Evolutionary conservation across 1,284 basidiomycete genomes (phyloP).

Genomic region (Tremellales sp.): DNA sequence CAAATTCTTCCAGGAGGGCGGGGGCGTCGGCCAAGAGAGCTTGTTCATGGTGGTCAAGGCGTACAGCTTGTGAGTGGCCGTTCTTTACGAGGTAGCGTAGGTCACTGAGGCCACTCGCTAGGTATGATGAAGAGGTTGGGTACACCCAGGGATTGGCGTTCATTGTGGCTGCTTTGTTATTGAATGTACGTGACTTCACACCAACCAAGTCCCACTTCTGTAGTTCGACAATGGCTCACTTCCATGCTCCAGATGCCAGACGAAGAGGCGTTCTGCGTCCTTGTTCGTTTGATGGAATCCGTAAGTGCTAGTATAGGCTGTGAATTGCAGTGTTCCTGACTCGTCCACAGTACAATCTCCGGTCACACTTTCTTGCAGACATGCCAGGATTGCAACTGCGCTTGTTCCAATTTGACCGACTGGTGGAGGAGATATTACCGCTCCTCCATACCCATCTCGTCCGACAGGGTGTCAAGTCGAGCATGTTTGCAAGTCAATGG

Average conservation of each 20-base stretch:
- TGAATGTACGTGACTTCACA: constrained; percentile 64
- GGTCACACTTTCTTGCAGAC: constrained; percentile 93
- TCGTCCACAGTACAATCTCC: constrained; percentile 69
- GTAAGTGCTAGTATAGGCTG: constrained; percentile 7
- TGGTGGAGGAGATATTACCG: constrained; percentile 87
- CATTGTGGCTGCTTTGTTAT: constrained; percentile 84
- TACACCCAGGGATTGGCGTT: constrained; percentile 97
- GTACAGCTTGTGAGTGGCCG: constrained; percentile 69
- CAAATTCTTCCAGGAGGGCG: constrained; percentile 81
- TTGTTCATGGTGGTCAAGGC: constrained; percentile 97
- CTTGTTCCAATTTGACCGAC: constrained; percentile 84
- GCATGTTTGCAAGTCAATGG: constrained; percentile 96
- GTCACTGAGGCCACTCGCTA: constrained; percentile 36
- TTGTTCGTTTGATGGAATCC: constrained; percentile 96
- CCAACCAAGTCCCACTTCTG: no score
- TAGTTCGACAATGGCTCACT: constrained; percentile 4
- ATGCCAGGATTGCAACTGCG: constrained; percentile 96
- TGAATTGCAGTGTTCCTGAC: background rate
- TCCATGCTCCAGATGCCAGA: constrained; percentile 96
- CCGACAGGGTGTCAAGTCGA: constrained; percentile 88
- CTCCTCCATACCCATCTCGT: constrained; percentile 87
- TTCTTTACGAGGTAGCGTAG: background rate
- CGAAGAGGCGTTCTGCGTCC: constrained; percentile 92
- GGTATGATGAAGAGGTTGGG: constrained; percentile 90
- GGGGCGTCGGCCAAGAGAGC: constrained; percentile 91